Percentiles rank a stretch among this genome's conserved stretches.
phyloP scores from a whole-genome alignment of 1,139 yeast genomes.

The Lodderomyces pseudojiufengensis region DNA sequence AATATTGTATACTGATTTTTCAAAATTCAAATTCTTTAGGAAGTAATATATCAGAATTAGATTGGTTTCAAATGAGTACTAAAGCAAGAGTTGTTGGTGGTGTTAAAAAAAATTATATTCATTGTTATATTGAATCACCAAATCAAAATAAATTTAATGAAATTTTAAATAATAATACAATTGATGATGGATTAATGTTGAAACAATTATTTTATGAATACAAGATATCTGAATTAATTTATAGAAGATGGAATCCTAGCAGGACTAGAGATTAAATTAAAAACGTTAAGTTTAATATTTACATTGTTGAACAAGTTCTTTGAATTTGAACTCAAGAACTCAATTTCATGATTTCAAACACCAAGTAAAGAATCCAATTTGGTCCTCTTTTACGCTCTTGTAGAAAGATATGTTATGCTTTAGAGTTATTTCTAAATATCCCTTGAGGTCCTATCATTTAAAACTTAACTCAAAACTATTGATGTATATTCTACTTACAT shows the following conservation, averaged over 20 bases:
- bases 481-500: no score
- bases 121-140: conserved; percentile 63
- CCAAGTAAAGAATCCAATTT: no score
- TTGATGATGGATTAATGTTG: conserved; percentile 19
- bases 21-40: conserved; percentile 30
- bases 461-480: no score
- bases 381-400: no score
- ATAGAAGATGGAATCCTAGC: conserved; percentile 81
- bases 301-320: no score
- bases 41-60: conserved; percentile 12
- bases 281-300: no score
- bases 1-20: conserved; percentile 60
- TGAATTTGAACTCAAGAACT: no score
- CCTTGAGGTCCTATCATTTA: no score
- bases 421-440: no score
- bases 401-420: no score
- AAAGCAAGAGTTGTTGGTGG: conserved; percentile 80
- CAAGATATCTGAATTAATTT: conserved; percentile 59
- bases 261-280: conserved; percentile 77
- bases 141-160: conserved; percentile 25
- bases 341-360: no score
- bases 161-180: conserved; percentile 16
- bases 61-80: conserved; percentile 65
- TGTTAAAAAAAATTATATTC: conserved; percentile 73
- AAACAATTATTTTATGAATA: conserved; percentile 36